These are phyloP conservation scores for Tulasnella sp. DNA, from an alignment of 768 basidiomycete species.

Conservation along the genomic window DNA sequence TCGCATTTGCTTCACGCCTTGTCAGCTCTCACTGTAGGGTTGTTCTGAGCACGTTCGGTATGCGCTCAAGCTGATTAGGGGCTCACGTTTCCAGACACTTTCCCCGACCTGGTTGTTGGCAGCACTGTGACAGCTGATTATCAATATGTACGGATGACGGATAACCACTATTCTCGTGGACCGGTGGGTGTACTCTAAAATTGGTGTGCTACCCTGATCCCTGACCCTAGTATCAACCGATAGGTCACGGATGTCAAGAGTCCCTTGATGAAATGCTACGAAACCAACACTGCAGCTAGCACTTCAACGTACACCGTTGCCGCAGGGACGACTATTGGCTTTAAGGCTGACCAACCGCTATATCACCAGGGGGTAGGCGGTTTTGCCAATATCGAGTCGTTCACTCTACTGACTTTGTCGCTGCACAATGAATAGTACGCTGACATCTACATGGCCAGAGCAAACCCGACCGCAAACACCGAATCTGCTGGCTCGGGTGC, in stretches of 20 bases:
- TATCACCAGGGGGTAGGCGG: conserved; percentile 25
- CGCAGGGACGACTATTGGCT: conserved; percentile 22
- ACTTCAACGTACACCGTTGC: conserved; percentile 23
- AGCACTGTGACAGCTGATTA: conserved; percentile 17
- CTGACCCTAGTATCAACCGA: too few relatives aligned
- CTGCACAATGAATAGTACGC: conserved; percentile 23
- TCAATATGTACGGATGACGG: conserved; percentile 25
- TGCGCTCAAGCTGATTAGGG: background rate
- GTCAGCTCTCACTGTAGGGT: conserved; percentile 8
- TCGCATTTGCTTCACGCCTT: background rate
- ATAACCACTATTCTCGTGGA: conserved; percentile 23
- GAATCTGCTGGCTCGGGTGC: conserved; percentile 44
- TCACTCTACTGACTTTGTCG: too few relatives aligned
- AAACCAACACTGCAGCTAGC: background rate
- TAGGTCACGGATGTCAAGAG: conserved; percentile 21
- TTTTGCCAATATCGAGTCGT: too few relatives aligned
- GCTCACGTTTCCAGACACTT: background rate
- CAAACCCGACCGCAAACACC: conserved; percentile 40
- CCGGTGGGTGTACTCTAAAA: conserved; percentile 5
- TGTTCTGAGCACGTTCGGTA: background rate
- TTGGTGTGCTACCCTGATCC: background rate
- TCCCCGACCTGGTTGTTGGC: background rate
- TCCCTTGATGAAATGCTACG: conserved; percentile 13
- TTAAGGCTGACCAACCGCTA: conserved; percentile 23
- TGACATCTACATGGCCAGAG: conserved; percentile 45